Conservation (phyloP, 768 basidiomycete species). For the Auricularia cornea region DNA sequence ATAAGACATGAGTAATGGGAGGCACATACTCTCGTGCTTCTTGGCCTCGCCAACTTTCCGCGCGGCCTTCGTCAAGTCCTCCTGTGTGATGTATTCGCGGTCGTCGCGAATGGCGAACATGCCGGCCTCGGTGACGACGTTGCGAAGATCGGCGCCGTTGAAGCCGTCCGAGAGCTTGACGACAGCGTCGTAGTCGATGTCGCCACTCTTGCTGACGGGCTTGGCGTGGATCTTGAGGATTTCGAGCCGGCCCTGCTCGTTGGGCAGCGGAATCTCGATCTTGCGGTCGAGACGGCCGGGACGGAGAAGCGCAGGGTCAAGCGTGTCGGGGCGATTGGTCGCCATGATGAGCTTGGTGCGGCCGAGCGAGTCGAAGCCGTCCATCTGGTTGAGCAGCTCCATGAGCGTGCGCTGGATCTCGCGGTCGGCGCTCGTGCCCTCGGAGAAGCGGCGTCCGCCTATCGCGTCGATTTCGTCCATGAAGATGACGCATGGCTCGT, state of each 20-base stretch:
- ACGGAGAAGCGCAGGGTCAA: slow-evolving; percentile 92
- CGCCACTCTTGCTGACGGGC: slow-evolving; percentile 89
- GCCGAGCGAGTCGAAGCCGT: slow-evolving; percentile 96
- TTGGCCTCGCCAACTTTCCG: slow-evolving; percentile 93
- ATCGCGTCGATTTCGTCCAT: slow-evolving; percentile 99
- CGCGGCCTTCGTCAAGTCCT: slow-evolving; percentile 93
- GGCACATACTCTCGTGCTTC: slow-evolving; percentile 85
- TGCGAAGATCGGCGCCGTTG: slow-evolving; percentile 94
- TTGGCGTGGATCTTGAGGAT: slow-evolving; percentile 96
- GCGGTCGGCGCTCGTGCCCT: slow-evolving; percentile 95
- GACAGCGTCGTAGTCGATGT: slow-evolving; percentile 96
- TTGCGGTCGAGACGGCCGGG: slow-evolving; percentile 95
- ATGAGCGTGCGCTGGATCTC: slow-evolving; percentile 98
- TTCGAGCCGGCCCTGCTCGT: slow-evolving; percentile 92
- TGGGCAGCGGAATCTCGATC: slow-evolving; percentile 95
- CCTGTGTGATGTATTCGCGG: slow-evolving; percentile 85
- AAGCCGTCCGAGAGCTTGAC: slow-evolving; percentile 94
- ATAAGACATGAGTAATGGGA: background rate
- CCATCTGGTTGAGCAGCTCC: slow-evolving; percentile 99
- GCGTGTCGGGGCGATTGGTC: slow-evolving; percentile 97
- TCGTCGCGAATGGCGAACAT: slow-evolving; percentile 99
- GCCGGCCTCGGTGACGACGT: slow-evolving; percentile 91
- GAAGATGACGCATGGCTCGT: slow-evolving; percentile 98
- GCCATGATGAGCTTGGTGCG: slow-evolving; percentile 98
- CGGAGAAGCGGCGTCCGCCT: slow-evolving; percentile 82